Evolutionary conservation across 2,329 filamentous ascomycete genomes (phyloP).

Genomic region (Grosmannia clavigera): DNA sequence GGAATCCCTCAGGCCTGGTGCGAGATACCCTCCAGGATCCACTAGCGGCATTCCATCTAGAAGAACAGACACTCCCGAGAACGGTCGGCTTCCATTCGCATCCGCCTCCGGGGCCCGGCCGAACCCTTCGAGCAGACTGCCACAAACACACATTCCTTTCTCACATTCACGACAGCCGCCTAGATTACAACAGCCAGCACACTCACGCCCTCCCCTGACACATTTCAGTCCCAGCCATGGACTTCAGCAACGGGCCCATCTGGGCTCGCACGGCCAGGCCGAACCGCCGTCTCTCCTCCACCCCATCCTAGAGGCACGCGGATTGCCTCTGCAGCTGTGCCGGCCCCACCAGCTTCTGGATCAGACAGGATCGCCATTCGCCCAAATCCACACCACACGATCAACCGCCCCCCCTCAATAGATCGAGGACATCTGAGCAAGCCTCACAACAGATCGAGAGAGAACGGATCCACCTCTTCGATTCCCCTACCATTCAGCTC

Average conservation of each 20-base stretch:
- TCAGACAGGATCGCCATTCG: slow-evolving; percentile 31
- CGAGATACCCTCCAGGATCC: slow-evolving; percentile 1
- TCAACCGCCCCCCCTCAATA: slow-evolving; percentile 13
- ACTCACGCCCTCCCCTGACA: slow-evolving; percentile 23
- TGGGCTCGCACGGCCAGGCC: neutral
- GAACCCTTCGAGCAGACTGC: slow-evolving; percentile 22
- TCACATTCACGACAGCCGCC: slow-evolving; percentile 3
- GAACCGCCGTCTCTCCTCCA: slow-evolving; percentile 18
- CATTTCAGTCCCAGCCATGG: slow-evolving; percentile 32
- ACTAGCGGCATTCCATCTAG: neutral
- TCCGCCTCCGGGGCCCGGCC: neutral
- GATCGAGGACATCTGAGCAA: slow-evolving; percentile 19
- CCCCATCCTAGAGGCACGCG: slow-evolving; percentile 6
- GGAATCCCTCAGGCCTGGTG: slow-evolving; percentile 6
- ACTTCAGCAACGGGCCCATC: slow-evolving; percentile 22
- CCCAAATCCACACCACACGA: slow-evolving; percentile 34
- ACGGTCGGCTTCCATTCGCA: neutral
- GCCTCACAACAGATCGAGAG: slow-evolving; percentile 22
- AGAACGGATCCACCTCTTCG: slow-evolving; percentile 31
- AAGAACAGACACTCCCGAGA: neutral
- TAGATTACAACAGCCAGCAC: slow-evolving; percentile 3
- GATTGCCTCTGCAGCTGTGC: neutral
- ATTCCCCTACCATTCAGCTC: slow-evolving; percentile 26
- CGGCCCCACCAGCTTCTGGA: neutral
- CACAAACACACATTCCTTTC: slow-evolving; percentile 16